Evolutionary conservation across 345 rosid species (phyloP).

Genomic region (Populus simonii): DNA sequence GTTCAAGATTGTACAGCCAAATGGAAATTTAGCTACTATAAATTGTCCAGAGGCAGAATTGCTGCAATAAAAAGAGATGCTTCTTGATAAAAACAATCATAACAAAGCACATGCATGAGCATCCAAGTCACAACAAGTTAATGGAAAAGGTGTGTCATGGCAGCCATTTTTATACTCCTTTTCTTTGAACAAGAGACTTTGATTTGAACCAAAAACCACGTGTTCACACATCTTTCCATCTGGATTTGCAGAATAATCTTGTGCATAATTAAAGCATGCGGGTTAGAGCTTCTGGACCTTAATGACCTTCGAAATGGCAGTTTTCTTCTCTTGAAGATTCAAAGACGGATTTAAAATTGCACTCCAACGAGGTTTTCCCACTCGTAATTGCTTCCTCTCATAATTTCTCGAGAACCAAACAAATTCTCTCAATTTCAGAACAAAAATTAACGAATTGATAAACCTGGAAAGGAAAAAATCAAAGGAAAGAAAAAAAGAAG

Average conservation of each 20-base stretch:
- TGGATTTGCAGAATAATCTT: background rate
- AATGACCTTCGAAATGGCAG: constrained; percentile 21
- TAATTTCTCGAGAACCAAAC: constrained; percentile 6
- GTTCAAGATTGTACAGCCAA: no score
- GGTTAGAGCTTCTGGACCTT: constrained; percentile 29
- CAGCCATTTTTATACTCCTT: background rate
- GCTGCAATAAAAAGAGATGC: constrained; percentile 1
- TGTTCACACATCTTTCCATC: background rate
- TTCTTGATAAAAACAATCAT: background rate
- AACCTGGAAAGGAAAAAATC: no score
- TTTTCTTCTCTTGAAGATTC: constrained; percentile 31
- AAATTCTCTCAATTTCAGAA: background rate
- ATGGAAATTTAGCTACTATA: background rate
- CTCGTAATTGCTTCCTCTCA: background rate
- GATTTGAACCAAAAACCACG: background rate
- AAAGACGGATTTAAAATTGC: constrained; percentile 13
- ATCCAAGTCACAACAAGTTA: background rate
- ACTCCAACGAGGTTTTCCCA: constrained; percentile 18
- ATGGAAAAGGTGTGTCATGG: background rate
- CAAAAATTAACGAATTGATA: no score
- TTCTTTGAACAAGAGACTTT: no score
- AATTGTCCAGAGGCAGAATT: background rate
- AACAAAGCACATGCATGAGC: background rate
- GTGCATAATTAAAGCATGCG: constrained; percentile 4
- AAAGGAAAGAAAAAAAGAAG: no score